Conservation (phyloP, 306 rosid species). For the Sophora flavescens region DNA sequence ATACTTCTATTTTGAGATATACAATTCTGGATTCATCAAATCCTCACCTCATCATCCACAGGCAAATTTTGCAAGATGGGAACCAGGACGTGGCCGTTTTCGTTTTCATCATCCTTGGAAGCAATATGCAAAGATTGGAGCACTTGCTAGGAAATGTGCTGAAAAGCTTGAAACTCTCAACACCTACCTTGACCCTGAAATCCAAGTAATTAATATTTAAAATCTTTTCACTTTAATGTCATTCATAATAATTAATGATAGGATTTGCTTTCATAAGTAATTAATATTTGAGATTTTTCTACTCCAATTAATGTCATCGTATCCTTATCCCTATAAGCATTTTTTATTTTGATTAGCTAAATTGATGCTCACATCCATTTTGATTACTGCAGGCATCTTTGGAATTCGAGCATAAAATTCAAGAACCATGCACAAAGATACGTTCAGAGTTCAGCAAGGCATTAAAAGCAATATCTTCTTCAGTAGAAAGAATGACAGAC, state of each 20-base stretch:
- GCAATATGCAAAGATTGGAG: constrained; percentile 82
- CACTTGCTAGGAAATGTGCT: constrained; percentile 74
- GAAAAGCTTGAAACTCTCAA: constrained; percentile 79
- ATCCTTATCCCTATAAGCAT: too few relatives aligned
- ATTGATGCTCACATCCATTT: background rate
- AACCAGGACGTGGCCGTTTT: constrained; percentile 88
- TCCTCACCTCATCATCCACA: constrained; percentile 35
- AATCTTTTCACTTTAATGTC: background rate
- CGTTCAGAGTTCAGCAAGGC: constrained; percentile 71
- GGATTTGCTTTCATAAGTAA: too few relatives aligned
- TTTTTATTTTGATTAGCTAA: background rate
- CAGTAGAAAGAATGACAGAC: constrained; percentile 69
- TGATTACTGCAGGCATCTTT: constrained; percentile 50
- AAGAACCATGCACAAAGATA: constrained; percentile 67
- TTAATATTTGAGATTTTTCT: too few relatives aligned
- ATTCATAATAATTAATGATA: too few relatives aligned
- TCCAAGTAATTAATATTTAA: constrained; percentile 51
- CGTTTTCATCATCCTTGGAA: constrained; percentile 85
- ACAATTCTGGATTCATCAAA: background rate
- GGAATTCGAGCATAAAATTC: constrained; percentile 58
- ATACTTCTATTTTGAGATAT: background rate
- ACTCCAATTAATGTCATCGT: too few relatives aligned
- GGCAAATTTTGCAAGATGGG: constrained; percentile 96
- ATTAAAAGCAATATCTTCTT: constrained; percentile 59
- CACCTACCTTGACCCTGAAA: constrained; percentile 55